These are phyloP conservation scores for Polygonum maritimum DNA, from an alignment of 148 eudicot species.

Conservation along the genomic window DNA sequence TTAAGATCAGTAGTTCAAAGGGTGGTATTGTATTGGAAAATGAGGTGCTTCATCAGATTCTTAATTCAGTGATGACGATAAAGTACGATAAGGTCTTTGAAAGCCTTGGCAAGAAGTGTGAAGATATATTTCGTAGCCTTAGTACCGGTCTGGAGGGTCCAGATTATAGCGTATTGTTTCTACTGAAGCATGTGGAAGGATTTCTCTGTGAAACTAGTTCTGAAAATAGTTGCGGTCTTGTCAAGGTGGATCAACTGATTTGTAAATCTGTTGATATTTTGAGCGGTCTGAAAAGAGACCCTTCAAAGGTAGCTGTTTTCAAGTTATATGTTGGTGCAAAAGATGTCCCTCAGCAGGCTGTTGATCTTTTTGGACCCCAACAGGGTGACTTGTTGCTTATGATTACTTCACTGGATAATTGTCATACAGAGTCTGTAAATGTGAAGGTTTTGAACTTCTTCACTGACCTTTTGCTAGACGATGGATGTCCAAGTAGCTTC, in stretches of 20 bases:
- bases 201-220: constrained; percentile 35
- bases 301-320: constrained; percentile 38
- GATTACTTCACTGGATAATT: constrained; percentile 66
- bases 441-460: constrained; percentile 72
- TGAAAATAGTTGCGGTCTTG: constrained; percentile 26
- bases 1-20: constrained; percentile 31
- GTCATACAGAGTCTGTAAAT: constrained; percentile 64
- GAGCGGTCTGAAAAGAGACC: constrained; percentile 55
- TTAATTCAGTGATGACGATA: constrained; percentile 55
- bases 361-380: constrained; percentile 55
- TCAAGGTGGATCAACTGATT: constrained; percentile 49
- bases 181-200: constrained; percentile 65
- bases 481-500: constrained; percentile 31
- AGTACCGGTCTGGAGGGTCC: constrained; percentile 44
- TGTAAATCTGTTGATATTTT: constrained; percentile 54
- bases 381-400: constrained; percentile 70
- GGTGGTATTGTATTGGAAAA: constrained; percentile 30
- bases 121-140: constrained; percentile 40
- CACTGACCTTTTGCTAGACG: constrained; percentile 57
- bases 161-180: constrained; percentile 54
- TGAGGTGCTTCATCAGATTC: constrained; percentile 49
- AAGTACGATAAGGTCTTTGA: constrained; percentile 66
- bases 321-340: constrained; percentile 55
- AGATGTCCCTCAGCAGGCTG: constrained; percentile 37
- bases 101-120: constrained; percentile 55